A percentile compares a stretch with the other conserved stretches of the same genome.
These are phyloP conservation scores for Apiospora aurea DNA, from an alignment of 2,329 filamentous ascomycete genomes.

Conservation along the genomic window DNA sequence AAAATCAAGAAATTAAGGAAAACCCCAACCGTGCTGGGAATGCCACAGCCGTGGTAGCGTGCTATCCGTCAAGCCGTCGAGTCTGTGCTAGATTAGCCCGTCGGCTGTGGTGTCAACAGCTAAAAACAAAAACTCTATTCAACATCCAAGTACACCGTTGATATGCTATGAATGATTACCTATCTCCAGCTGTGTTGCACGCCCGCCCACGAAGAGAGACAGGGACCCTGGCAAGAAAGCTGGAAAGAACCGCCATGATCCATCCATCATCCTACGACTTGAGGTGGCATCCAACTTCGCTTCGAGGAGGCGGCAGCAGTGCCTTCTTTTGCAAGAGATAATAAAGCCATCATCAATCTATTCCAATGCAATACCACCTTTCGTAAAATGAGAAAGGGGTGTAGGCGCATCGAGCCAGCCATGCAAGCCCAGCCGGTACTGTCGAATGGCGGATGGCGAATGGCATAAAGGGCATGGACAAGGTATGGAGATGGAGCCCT, in stretches of 20 bases:
- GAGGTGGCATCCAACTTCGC: background rate
- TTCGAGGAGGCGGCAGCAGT: background rate
- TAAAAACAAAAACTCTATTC: constrained; percentile 1
- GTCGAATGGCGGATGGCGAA: background rate
- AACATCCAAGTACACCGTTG: background rate
- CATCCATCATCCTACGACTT: background rate
- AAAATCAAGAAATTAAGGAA: constrained; percentile 7
- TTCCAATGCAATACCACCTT: constrained; percentile 5
- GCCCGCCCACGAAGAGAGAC: background rate
- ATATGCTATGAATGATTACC: background rate
- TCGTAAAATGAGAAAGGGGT: background rate
- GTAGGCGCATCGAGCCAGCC: constrained; percentile 11
- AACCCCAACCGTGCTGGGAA: background rate
- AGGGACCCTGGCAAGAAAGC: background rate
- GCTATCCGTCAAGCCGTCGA: background rate
- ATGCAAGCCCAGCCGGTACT: background rate
- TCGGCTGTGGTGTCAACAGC: background rate
- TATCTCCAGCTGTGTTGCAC: background rate
- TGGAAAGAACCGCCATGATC: background rate
- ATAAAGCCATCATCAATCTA: constrained; percentile 12
- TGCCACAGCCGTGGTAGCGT: constrained; percentile 16
- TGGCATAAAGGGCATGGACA: constrained; percentile 3
- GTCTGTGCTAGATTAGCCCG: background rate
- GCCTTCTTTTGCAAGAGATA: background rate
- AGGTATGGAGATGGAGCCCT: background rate